These are phyloP conservation scores for Leishmania turanica DNA, from an alignment of 208 protist genomes.

Conservation along the genomic window DNA sequence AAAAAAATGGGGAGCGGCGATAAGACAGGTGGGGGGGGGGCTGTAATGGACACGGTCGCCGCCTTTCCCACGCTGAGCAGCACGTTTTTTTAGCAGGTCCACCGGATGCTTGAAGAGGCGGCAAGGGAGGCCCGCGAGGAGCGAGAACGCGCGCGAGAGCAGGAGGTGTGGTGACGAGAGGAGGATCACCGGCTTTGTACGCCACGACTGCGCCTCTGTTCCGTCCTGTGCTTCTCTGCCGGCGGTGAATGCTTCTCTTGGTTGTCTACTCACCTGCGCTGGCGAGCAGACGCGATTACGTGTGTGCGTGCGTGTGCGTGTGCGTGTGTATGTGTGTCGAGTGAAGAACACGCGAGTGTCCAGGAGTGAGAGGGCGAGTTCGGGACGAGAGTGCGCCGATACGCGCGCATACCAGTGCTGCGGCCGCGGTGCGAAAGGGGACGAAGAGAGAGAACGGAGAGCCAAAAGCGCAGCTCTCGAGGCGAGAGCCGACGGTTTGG, in stretches of 20 bases:
- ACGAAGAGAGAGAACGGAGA: background rate
- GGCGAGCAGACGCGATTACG: background rate
- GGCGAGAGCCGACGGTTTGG: background rate
- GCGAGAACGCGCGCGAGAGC: background rate
- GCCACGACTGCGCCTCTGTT: background rate
- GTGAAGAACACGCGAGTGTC: background rate
- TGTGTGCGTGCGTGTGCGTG: background rate
- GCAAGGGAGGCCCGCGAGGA: background rate
- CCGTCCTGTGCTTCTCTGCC: background rate
- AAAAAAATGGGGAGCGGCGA: background rate
- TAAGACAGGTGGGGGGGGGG: no score
- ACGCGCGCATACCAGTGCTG: background rate
- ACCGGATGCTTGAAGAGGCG: background rate
- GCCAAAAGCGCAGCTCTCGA: background rate
- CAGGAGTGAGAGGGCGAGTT: background rate
- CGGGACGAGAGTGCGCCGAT: background rate
- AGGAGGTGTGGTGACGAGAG: background rate
- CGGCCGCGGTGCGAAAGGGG: background rate
- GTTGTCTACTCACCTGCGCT: background rate
- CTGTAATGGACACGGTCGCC: background rate
- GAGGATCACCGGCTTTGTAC: background rate
- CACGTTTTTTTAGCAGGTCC: background rate
- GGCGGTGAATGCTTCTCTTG: background rate
- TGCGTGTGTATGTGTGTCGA: background rate
- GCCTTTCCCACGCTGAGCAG: background rate